Conservation (phyloP, 192 early-diverging fungal species). For the Coemansia javaensis region DNA sequence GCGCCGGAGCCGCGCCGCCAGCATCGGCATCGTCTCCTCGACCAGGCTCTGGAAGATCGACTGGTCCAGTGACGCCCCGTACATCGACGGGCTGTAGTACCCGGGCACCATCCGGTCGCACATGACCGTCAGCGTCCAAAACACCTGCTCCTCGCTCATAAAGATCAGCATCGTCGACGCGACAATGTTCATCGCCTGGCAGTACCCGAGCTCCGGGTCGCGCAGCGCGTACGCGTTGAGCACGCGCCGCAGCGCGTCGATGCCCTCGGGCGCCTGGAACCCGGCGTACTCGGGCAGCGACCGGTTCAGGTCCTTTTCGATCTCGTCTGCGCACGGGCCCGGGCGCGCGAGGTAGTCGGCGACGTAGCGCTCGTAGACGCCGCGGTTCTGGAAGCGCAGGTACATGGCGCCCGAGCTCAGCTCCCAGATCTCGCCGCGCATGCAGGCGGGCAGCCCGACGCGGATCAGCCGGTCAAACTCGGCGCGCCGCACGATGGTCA, state of each 20-base stretch:
- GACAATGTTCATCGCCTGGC: conserved; percentile 99
- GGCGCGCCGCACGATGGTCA: conserved; percentile 73
- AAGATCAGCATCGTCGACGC: conserved; percentile 91
- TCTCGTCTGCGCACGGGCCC: conserved; percentile 86
- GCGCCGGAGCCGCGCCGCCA: conserved; percentile 77
- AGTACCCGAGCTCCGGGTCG: conserved; percentile 94
- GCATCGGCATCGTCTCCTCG: conserved; percentile 84
- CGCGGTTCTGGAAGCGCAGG: conserved; percentile 77
- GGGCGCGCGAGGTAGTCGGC: conserved; percentile 61
- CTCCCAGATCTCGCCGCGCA: conserved; percentile 95
- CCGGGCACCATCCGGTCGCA: conserved; percentile 88
- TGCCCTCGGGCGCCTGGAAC: conserved; percentile 88
- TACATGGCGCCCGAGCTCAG: conserved; percentile 82
- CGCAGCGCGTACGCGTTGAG: conserved; percentile 81
- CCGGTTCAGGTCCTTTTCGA: conserved; percentile 93
- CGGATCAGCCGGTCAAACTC: conserved; percentile 87
- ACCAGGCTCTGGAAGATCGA: conserved; percentile 89
- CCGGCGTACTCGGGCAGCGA: conserved; percentile 91
- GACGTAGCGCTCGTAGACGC: conserved; percentile 62
- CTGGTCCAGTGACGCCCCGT: conserved; percentile 93
- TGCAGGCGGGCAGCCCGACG: conserved; percentile 78
- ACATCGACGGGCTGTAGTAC: conserved; percentile 98
- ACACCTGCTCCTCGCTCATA: conserved; percentile 94
- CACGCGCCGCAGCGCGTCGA: conserved; percentile 88
- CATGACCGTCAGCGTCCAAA: conserved; percentile 89